Evolutionary conservation across 2,329 filamentous ascomycete genomes (phyloP), one percentile per base, ranked within the genome.

Genomic region (Plectosphaerella cucumerina): DNA sequence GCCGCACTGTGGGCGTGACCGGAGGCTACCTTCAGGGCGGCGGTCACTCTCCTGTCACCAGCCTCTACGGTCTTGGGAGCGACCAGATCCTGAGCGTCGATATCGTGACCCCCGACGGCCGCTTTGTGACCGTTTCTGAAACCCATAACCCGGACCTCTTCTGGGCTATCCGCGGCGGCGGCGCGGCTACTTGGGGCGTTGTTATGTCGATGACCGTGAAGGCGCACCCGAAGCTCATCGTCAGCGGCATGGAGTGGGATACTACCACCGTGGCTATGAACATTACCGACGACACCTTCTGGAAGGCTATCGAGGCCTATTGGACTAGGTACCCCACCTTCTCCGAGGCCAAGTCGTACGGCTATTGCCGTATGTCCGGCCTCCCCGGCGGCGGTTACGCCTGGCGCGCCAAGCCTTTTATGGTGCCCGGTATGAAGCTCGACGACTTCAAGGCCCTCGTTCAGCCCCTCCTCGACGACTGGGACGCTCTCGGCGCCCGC

Each of bases 1-100:
- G 79, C 49, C 63, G 58, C 26, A 60, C 56, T 6, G 62, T 65
- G 11, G 61, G 62, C 46, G 56, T 64, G 17, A 55, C 60, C 9
- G 62, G 62, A 44, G 62, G 63, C 15, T 65, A 62, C 44, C 39
- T 57, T 4, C 52, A 52, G 5, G 74, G 72, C 35, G 77, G 74
- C 49, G 78, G 78, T 1, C 77, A 81, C 58, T 74, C 72, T 12
- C 74, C 75, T 4, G 57, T 80, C 44, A 70, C 70, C 6, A 65
- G 68, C 39, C 57, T 71, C 14, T 74, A 71, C 52, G 64, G 76
- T 41, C 63, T 76, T 12, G 50, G 57, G 5, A 72, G 72, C 26
- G 78, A 81, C 59, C 73, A 78, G 58, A 70, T 76, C n/a, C 63
- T 80, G 17, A 68, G 70, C 17, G 69, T 76, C 55, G 70, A 78